Evolutionary conservation across 441 rosid genomes (phyloP).

Genomic region (Theobroma grandiflorum): DNA sequence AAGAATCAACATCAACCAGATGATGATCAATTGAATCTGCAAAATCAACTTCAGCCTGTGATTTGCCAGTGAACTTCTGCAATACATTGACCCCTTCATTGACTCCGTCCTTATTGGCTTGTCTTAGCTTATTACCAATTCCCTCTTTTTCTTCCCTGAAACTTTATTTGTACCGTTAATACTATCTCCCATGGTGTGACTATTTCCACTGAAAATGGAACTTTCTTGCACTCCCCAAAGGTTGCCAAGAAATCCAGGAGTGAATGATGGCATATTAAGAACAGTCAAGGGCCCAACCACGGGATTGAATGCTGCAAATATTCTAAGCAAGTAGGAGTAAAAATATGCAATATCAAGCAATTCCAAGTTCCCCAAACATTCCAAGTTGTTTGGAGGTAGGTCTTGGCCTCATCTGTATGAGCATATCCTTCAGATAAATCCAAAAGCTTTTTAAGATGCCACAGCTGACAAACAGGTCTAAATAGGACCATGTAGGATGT

Average conservation of each 20-base stretch:
- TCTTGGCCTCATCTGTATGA: constrained; percentile 40
- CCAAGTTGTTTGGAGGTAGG: constrained; percentile 36
- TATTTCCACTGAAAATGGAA: constrained; percentile 52
- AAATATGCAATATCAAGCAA: constrained; percentile 78
- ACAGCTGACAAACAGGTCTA: constrained; percentile 87
- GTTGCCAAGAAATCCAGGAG: constrained; percentile 79
- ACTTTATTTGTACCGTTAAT: constrained; percentile 36
- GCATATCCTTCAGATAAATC: constrained; percentile 53
- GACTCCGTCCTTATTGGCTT: constrained; percentile 61
- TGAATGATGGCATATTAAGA: constrained; percentile 91
- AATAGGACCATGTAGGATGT: constrained; percentile 67
- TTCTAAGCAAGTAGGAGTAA: constrained; percentile 87
- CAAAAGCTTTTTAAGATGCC: constrained; percentile 90
- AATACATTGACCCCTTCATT: constrained; percentile 77
- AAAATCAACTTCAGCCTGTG: constrained; percentile 51
- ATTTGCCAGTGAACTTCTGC: constrained; percentile 81
- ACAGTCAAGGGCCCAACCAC: constrained; percentile 74
- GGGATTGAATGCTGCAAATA: constrained; percentile 73
- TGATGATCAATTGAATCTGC: constrained; percentile 46
- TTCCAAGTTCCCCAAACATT: constrained; percentile 54
- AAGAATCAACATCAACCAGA: constrained; percentile 48
- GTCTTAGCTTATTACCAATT: constrained; percentile 59
- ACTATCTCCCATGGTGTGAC: constrained; percentile 32
- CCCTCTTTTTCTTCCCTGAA: constrained; percentile 48
- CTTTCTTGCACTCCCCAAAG: constrained; percentile 78